Conservation (phyloP, 2,329 filamentous ascomycete species). For the Proliferodiscus dingleyae region DNA sequence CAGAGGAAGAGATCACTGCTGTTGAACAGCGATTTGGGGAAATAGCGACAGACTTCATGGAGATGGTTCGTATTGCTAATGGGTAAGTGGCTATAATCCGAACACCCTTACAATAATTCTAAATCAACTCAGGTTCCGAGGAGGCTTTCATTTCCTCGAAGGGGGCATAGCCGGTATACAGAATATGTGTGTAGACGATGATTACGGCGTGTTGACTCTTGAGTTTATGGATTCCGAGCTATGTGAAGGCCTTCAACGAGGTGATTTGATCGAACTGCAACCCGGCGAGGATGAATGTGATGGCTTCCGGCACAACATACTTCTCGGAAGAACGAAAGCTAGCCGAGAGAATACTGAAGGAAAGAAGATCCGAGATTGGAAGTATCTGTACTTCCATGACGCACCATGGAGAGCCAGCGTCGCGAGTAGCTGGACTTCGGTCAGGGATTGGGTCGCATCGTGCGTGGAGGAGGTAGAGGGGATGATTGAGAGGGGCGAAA, state of each 20-base stretch:
- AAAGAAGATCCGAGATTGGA: conserved; percentile 2
- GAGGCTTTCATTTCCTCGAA: conserved; percentile 11
- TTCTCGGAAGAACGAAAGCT: conserved; percentile 1
- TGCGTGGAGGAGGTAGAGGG: conserved; percentile 61
- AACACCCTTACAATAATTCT: neutral
- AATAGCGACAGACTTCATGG: conserved; percentile 13
- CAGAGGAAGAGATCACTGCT: conserved; percentile 9
- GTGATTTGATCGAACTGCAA: neutral
- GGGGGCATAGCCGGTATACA: conserved; percentile 13
- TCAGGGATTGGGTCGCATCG: conserved; percentile 53
- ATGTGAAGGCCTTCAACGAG: neutral
- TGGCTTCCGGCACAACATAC: conserved; percentile 4
- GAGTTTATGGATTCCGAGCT: neutral
- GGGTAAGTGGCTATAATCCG: conserved; percentile 9
- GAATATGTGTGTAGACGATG: neutral
- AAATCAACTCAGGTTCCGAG: conserved; percentile 9
- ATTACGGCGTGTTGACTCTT: neutral
- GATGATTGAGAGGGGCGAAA: conserved; percentile 54
- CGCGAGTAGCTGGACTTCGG: conserved; percentile 3
- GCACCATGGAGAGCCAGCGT: conserved; percentile 1
- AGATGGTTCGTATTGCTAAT: conserved; percentile 13
- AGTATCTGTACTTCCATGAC: conserved; percentile 9
- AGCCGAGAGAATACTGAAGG: conserved; percentile 5
- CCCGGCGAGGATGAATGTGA: conserved; percentile 3
- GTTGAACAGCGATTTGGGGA: conserved; percentile 9